phyloP scores from a whole-genome alignment of 306 rosid species.

The Pueraria montana region DNA sequence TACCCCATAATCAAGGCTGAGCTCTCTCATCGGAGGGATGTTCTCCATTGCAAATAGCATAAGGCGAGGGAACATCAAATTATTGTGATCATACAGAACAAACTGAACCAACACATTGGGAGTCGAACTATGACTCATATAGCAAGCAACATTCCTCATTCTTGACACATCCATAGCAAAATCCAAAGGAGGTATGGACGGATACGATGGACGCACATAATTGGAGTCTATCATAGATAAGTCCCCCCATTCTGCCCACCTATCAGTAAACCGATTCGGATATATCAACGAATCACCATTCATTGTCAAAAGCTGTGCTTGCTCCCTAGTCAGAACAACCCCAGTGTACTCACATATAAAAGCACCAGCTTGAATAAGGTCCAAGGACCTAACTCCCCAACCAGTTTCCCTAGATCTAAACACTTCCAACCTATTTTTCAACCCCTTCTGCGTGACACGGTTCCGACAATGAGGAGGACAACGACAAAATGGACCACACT shows the following conservation, averaged over 20 bases:
- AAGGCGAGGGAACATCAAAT: constrained; percentile 90
- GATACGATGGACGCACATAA: constrained; percentile 78
- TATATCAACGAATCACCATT: constrained; percentile 84
- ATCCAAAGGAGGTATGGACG: constrained; percentile 87
- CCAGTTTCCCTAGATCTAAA: constrained; percentile 91
- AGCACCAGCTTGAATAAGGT: constrained; percentile 90
- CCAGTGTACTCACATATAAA: constrained; percentile 95
- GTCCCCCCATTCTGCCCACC: constrained; percentile 97
- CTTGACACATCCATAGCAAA: constrained; percentile 92
- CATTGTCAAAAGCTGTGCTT: constrained; percentile 83
- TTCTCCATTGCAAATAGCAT: constrained; percentile 97
- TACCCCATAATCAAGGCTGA: constrained; percentile 96
- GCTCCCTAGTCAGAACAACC: constrained; percentile 85
- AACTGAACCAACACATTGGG: constrained; percentile 93
- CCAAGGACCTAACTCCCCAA: constrained; percentile 99
- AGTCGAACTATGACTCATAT: constrained; percentile 82
- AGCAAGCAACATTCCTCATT: constrained; percentile 98
- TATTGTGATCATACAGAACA: constrained; percentile 88
- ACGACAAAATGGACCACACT: constrained; percentile 83
- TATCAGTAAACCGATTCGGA: constrained; percentile 78
- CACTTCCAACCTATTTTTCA: constrained; percentile 76
- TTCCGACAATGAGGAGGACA: constrained; percentile 88
- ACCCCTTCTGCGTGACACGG: constrained; percentile 81
- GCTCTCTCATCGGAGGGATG: constrained; percentile 98
- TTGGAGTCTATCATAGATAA: constrained; percentile 68